A percentile compares a stretch with the other conserved stretches of the same genome.
Evolutionary conservation across 2,329 filamentous ascomycete genomes (phyloP).

Genomic region (Daldinia sp.): DNA sequence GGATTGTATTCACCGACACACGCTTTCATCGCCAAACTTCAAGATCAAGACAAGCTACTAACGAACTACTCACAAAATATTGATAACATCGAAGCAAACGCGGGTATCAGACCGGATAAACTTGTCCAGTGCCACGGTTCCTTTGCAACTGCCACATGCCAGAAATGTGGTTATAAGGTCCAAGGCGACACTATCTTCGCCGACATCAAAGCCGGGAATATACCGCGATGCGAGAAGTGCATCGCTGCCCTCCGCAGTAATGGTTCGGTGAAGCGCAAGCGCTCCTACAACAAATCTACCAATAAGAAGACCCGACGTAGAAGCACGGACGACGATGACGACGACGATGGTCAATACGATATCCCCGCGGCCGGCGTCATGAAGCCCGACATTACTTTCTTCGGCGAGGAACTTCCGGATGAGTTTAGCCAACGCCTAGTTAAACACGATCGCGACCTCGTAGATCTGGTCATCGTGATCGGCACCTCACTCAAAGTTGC

Average conservation of each 20-base stretch:
- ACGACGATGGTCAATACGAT: conserved; percentile 69
- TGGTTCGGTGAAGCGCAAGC: conserved; percentile 67
- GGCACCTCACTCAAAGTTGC: conserved; percentile 96
- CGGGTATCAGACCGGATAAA: conserved; percentile 83
- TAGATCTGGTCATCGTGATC: conserved; percentile 94
- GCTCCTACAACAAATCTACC: conserved; percentile 61
- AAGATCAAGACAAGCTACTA: conserved; percentile 87
- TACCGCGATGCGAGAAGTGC: conserved; percentile 84
- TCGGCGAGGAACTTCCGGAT: conserved; percentile 89
- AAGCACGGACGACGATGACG: conserved; percentile 57
- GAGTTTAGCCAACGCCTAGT: conserved; percentile 84
- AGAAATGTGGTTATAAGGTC: conserved; percentile 81
- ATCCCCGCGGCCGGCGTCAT: conserved; percentile 81
- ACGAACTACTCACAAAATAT: conserved; percentile 99
- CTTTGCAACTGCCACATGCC: conserved; percentile 91
- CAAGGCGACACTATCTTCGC: conserved; percentile 82
- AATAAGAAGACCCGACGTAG: conserved; percentile 53
- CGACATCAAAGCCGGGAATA: conserved; percentile 79
- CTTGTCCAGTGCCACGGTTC: conserved; percentile 97
- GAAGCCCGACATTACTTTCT: conserved; percentile 99
- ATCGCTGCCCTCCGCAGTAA: conserved; percentile 64
- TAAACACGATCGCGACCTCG: conserved; percentile 81
- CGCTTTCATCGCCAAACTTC: conserved; percentile 89
- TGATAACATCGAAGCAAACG: conserved; percentile 91
- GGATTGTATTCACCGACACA: conserved; percentile 87